Evolutionary conservation across 106 monocot species (phyloP), one percentile per base, ranked within the genome.

Genomic region (Vanilla planifolia): DNA sequence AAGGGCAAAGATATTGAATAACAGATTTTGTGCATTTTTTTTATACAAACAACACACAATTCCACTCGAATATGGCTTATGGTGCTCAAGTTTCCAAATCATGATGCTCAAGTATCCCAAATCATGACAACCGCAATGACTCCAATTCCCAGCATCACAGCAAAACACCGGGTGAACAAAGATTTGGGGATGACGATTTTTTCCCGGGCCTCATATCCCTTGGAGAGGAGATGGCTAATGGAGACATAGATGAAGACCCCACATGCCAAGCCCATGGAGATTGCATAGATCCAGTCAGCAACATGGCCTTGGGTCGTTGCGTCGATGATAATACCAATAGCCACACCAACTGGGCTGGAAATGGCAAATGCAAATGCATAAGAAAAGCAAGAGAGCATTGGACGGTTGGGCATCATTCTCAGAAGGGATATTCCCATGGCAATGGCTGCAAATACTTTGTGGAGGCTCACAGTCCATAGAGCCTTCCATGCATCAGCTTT

Each of bases 81-180:
- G n/a, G n/a, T n/a, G n/a, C n/a, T n/a, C n/a, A n/a, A n/a, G n/a
- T n/a, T n/a, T n/a, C n/a, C n/a, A n/a, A n/a, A n/a, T n/a, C n/a
- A n/a, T n/a, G n/a, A n/a, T n/a, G n/a, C n/a, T 76, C 62, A 85
- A 24, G 77, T 80, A 50, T 90, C 90, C 90, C 90, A 90, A 39
- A 90, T 90, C 90, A 90, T 85, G 29, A 90, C 90, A 34, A 90
- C 90, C 0, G 82, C 81, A 24, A 90, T 90, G 6, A 90, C 85
- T 0, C 73, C 90, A 3, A 85, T 51, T 5, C 90, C 85, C 7
- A 79, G 36, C 29, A 82, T 65, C 44, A 82, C 85, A 4, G 79
- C 71, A 47, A 85, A 25, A 79, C 78, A 85, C 46, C 75, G 67
- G 23, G 32, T 33, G n/a, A n/a, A n/a, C 2, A 76, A 3, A 0